Conservation (phyloP, 495 filamentous ascomycete genomes). For the Aspergillus sclerotiicarbonarius region DNA sequence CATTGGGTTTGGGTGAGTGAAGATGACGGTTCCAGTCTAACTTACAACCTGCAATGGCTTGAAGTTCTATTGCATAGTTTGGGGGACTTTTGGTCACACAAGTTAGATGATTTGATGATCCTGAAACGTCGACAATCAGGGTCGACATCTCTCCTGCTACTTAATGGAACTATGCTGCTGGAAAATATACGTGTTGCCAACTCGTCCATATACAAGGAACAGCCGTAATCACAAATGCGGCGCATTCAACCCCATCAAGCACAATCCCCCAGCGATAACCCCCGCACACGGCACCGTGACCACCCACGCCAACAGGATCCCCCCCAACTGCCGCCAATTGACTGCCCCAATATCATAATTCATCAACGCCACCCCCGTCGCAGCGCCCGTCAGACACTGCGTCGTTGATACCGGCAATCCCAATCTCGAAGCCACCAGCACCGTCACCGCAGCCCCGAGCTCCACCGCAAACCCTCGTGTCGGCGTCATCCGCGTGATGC, state of each 20-base stretch:
- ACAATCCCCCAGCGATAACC: conserved; percentile 33
- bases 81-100: too few species aligned
- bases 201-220: too few species aligned
- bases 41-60: too few species aligned
- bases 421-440: conserved; percentile 62
- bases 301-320: conserved; percentile 38
- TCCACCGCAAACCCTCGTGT: conserved; percentile 68
- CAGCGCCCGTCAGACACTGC: conserved; percentile 39
- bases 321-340: conserved; percentile 38
- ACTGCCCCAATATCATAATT: conserved; percentile 38
- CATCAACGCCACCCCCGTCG: conserved; percentile 39
- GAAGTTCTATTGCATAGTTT: too few species aligned
- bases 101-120: too few species aligned
- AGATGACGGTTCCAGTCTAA: too few species aligned
- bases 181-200: not conserved
- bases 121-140: too few species aligned
- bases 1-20: too few species aligned
- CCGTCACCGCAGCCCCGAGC: conserved; percentile 65
- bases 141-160: too few species aligned
- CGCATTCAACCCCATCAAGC: conserved; percentile 39
- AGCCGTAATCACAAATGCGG: conserved; percentile 39
- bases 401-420: conserved; percentile 42
- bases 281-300: conserved; percentile 41
- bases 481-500: conserved; percentile 66
- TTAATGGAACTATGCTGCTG: too few species aligned